Evolutionary conservation across 2,329 filamentous ascomycete genomes (phyloP), one percentile per base, ranked within the genome.

Genomic region (Cyanodermella asteris): DNA sequence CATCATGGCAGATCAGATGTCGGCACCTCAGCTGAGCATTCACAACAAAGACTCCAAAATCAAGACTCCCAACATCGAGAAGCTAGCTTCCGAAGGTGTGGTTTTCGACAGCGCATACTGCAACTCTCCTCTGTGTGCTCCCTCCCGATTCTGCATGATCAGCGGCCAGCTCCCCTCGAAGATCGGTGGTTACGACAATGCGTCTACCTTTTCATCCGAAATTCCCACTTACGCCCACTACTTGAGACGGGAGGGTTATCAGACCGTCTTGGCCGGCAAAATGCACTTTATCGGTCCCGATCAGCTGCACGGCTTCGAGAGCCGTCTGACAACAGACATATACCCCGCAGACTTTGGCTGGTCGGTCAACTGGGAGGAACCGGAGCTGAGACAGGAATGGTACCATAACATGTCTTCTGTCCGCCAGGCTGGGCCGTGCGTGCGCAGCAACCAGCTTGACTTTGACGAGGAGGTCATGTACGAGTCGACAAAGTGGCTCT

Each of bases 221-320:
- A 66, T 77, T 16, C 82, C 81, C 9, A 93, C 82, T 1, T 93
- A 90, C 43, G 80, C 82, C 6, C 82, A 93, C 49, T 91, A 91
- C 50, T 58, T 93, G 27, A 74, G 82, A 24, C 61, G 66, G 20
- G 69, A 72, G 39, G 80, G 78, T 26, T 93, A 93, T 42, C 77
- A 91, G 50, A 91, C 82, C 8, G 76, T 74, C 5, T 58, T 93
- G 37, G 80, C 82, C 5, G 82, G 82, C 33, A 93, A 93, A 61
- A 93, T 93, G 82, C 82, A 93, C 51, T 93, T 93, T 45, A 75
- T 90, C 27, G 82, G 82, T 17, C n/a, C n/a, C n/a, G 82, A 93
- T 45, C 82, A 93, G 52, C 60, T 93, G 31, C 82, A 93, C 45
- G 82, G 82, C 16, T 93, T 91, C 41, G 82, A 93, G 55, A 74